These are phyloP conservation scores for Coniochaeta prunicola DNA, from an alignment of 2,329 filamentous ascomycete genomes.

Conservation along the genomic window DNA sequence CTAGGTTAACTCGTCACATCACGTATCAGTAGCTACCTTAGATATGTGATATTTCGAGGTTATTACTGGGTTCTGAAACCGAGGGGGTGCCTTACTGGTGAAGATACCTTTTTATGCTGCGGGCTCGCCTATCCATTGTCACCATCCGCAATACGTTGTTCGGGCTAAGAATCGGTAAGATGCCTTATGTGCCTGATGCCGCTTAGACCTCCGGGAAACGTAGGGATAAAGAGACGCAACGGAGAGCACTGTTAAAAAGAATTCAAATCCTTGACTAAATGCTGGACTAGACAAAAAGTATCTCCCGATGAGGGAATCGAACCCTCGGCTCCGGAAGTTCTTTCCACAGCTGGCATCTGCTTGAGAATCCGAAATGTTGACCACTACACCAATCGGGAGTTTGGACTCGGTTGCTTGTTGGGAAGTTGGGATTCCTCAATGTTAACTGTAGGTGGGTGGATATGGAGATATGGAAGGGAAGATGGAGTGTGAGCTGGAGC, in stretches of 20 bases:
- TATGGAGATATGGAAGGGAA: neutral
- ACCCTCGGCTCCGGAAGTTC: neutral
- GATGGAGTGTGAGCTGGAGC: neutral
- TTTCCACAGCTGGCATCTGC: neutral
- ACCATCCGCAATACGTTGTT: too few relatives aligned
- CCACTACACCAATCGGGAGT: neutral
- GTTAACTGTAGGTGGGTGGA: neutral
- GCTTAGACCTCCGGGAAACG: neutral
- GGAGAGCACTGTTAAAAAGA: neutral
- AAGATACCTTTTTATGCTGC: too few relatives aligned
- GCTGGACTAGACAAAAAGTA: neutral
- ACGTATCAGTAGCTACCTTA: too few relatives aligned
- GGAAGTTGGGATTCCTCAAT: neutral
- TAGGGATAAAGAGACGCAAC: neutral
- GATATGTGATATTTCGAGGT: too few relatives aligned
- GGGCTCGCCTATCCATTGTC: too few relatives aligned
- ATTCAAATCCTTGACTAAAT: neutral
- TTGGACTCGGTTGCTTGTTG: neutral
- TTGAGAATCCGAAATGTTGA: slow-evolving; percentile 1
- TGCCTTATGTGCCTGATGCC: too few relatives aligned
- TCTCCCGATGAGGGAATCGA: neutral
- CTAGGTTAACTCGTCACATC: too few relatives aligned
- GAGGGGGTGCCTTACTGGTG: too few relatives aligned
- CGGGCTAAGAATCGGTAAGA: too few relatives aligned
- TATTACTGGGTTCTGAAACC: too few relatives aligned